phyloP scores from a whole-genome alignment of 257 asterid species.

The Ophiorrhiza pumila region DNA sequence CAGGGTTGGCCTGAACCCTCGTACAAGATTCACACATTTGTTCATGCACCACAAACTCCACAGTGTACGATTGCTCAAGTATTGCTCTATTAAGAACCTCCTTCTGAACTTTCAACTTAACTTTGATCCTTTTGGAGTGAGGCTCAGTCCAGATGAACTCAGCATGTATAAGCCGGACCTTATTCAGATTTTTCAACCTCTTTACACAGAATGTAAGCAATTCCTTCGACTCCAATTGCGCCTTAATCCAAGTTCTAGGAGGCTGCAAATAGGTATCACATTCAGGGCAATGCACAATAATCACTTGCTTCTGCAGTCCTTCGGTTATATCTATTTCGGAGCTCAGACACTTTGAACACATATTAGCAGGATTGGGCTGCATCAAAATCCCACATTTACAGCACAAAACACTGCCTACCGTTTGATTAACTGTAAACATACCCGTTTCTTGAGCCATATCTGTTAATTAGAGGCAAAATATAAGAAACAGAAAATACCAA shows the following conservation, averaged over 20 bases:
- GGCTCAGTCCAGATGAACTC: constrained; percentile 37
- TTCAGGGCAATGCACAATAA: constrained; percentile 33
- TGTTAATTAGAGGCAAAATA: neutral
- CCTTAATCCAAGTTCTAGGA: constrained; percentile 35
- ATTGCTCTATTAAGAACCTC: constrained; percentile 31
- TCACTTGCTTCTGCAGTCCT: constrained; percentile 31
- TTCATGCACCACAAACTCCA: constrained; percentile 35
- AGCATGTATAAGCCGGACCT: constrained; percentile 27
- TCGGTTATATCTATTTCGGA: constrained; percentile 34
- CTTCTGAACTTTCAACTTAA: constrained; percentile 26
- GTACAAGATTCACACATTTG: constrained; percentile 37
- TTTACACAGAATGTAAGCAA: constrained; percentile 32
- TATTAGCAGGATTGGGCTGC: constrained; percentile 38
- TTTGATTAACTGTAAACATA: constrained; percentile 33
- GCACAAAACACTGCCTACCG: constrained; percentile 32
- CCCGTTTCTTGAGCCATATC: constrained; percentile 33
- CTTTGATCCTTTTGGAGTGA: constrained; percentile 35
- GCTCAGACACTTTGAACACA: constrained; percentile 31
- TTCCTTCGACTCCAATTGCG: constrained; percentile 35
- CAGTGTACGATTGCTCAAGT: constrained; percentile 25
- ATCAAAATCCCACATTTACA: constrained; percentile 43
- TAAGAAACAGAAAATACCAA: neutral
- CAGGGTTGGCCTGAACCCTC: constrained; percentile 34
- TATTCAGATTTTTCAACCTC: constrained; percentile 32
- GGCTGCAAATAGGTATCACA: constrained; percentile 34